Evolutionary conservation across 805 yeast genomes (phyloP).

Genomic region (Lipomyces sp.): DNA sequence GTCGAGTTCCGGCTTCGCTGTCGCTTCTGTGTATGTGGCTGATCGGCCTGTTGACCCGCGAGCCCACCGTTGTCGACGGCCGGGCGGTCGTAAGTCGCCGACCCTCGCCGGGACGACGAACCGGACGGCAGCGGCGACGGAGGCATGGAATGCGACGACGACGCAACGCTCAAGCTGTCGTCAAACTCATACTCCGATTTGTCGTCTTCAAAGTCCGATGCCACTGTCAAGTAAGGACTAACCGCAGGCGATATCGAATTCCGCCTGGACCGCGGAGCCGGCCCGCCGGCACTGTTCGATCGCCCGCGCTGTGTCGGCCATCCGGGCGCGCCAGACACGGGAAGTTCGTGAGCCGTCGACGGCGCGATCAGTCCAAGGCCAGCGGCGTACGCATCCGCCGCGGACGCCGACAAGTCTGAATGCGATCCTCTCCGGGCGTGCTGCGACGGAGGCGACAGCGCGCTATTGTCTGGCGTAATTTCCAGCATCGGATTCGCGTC

Average conservation of each 20-base stretch:
- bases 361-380: neutral
- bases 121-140: neutral
- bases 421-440: slow-evolving; percentile 18
- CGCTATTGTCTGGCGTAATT: neutral
- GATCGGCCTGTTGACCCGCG: slow-evolving; percentile 55
- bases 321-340: neutral
- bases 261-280: slow-evolving; percentile 6
- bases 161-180: too few species aligned
- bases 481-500: too few species aligned
- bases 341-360: neutral
- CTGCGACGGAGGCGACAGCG: neutral
- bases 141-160: too few species aligned
- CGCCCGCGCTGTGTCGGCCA: neutral
- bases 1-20: too few species aligned
- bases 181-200: slow-evolving; percentile 4
- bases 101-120: too few species aligned
- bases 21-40: slow-evolving; percentile 60
- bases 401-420: slow-evolving; percentile 21
- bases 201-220: slow-evolving; percentile 21
- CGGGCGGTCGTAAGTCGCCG: too few species aligned
- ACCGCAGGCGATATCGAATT: slow-evolving; percentile 2
- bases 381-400: neutral
- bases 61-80: slow-evolving; percentile 65
- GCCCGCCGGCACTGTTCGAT: neutral
- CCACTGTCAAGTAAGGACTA: slow-evolving; percentile 8